Evolutionary conservation across 441 rosid genomes (phyloP).

Genomic region (Capsella rubella): DNA sequence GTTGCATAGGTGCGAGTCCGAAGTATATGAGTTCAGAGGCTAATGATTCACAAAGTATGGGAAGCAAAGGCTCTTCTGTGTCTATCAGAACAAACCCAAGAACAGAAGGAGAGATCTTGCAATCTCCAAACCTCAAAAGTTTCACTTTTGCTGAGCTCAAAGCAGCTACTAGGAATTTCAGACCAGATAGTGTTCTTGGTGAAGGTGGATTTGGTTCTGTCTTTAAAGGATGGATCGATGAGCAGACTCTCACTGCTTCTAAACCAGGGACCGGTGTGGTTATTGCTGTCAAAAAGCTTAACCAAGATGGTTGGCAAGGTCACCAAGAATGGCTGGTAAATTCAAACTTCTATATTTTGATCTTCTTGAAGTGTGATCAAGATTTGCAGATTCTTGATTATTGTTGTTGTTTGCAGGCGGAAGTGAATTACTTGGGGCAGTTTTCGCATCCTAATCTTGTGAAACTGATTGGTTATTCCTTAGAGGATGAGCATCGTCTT

Average conservation of each 20-base stretch:
- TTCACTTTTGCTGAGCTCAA: conserved; percentile 60
- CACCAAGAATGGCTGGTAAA: conserved; percentile 64
- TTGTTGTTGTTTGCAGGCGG: conserved; percentile 51
- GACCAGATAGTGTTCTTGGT: conserved; percentile 76
- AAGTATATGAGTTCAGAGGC: conserved; percentile 62
- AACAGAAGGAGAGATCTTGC: conserved; percentile 71
- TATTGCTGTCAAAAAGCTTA: conserved; percentile 63
- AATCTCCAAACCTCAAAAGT: conserved; percentile 62
- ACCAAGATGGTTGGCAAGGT: conserved; percentile 69
- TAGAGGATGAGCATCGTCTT: conserved; percentile 75
- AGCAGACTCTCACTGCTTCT: conserved; percentile 54
- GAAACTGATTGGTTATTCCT: conserved; percentile 63
- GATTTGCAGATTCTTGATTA: not conserved
- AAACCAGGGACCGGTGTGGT: conserved; percentile 66
- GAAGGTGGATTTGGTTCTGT: conserved; percentile 89
- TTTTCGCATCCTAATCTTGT: conserved; percentile 67
- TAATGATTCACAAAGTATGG: conserved; percentile 56
- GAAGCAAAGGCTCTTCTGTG: conserved; percentile 55
- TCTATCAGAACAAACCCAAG: conserved; percentile 56
- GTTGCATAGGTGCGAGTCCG: conserved; percentile 62
- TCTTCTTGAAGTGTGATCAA: not conserved
- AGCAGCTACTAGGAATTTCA: conserved; percentile 68
- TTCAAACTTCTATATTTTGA: not conserved
- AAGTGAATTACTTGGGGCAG: conserved; percentile 70
- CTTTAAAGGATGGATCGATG: conserved; percentile 81